Evolutionary conservation across 345 rosid species (phyloP), one percentile per base, ranked within the genome.

Genomic region (Hypericum androsaemum): DNA sequence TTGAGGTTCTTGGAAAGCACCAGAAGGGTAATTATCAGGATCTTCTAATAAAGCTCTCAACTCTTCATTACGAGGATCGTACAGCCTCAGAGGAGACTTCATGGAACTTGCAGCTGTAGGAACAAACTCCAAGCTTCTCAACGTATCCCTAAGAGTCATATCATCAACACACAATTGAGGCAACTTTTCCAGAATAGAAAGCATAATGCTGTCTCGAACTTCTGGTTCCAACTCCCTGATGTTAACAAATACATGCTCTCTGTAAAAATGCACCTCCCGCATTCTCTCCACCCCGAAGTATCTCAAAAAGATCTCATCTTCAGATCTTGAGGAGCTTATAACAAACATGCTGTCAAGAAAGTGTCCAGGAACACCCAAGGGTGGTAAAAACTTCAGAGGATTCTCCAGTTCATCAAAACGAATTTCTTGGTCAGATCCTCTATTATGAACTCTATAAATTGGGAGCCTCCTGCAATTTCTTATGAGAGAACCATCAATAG

Each of bases 1-100:
- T 41, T 63, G 72, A 68, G 81, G 75, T 48, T 71, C 78, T 69
- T 75, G 88, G 67, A 80, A 89, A 64, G 65, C 63, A 63, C 77
- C 82, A 52, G 61, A 67, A 17, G 97, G 97, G 58, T 83, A 89
- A 69, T 84, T 75, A 53, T 78, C 86, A 37, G 84, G 78, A 65
- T 83, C 81, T 65, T 86, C 94, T 44, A 89, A 70, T 69, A 89
- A 77, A 71, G 84, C 88, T 75, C 66, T 74, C 63, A 83, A 68
- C 72, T 89, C 97, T 58, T 83, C 94, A 61, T 75, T 76, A 50
- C 97, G 94, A 67, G 94, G 94, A 80, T 89, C 97, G 51, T 89
- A 69, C 50, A 89, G 75, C 48, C 59, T 76, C 56, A 73, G 66
- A 53, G 97, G 95, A 64, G 76, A 62, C 74, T 71, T 86, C 44